phyloP scores from a whole-genome alignment of 2,329 filamentous ascomycete species.

The Ceratocystis variospora region DNA sequence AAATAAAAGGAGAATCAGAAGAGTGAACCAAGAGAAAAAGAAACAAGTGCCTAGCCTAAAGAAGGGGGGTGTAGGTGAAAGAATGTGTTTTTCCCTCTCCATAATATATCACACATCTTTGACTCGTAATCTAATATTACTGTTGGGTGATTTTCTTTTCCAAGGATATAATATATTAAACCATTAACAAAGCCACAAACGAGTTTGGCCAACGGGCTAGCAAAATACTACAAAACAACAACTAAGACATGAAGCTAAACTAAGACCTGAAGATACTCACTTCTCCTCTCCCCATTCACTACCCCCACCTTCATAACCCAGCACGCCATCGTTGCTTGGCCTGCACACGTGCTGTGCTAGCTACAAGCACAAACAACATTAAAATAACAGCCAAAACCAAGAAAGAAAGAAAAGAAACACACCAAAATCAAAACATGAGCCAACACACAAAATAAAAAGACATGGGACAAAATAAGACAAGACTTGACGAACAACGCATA shows the following conservation, averaged over 20 bases:
- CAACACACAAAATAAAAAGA: neutral
- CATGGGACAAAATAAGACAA: neutral
- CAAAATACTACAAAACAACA: neutral
- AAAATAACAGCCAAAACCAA: neutral
- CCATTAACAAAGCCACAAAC: neutral
- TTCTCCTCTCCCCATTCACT: neutral
- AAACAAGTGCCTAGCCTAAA: neutral
- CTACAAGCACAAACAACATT: neutral
- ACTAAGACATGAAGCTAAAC: neutral
- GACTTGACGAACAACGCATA: too few relatives aligned
- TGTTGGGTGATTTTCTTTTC: neutral
- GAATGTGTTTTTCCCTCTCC: neutral
- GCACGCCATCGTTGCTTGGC: neutral
- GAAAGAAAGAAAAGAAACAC: neutral
- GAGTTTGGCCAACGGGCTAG: neutral
- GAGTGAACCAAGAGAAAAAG: constrained; percentile 26
- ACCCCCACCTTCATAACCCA: neutral
- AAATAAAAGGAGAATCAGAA: constrained; percentile 24
- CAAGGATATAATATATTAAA: neutral
- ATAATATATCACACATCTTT: too few relatives aligned
- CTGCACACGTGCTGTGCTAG: neutral
- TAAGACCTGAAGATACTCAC: neutral
- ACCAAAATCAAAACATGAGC: neutral
- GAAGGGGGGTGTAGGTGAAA: neutral
- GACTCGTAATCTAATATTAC: neutral